Conservation (phyloP, 352 stramenopile species). For the Globisporangium carolinianum region DNA sequence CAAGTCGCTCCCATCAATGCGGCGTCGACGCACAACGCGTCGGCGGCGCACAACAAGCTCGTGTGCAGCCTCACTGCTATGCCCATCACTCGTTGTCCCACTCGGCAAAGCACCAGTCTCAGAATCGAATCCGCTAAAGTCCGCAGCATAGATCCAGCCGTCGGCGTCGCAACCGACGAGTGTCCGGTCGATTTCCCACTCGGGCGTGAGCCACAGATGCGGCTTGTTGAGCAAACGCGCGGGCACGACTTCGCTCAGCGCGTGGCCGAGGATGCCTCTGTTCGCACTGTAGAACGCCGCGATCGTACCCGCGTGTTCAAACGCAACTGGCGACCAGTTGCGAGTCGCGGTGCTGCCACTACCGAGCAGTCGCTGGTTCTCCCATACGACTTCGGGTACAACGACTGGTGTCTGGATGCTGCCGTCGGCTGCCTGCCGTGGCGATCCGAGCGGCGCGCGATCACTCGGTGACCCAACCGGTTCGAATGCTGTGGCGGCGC, state of each 20-base stretch:
- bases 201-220: constrained; percentile 56
- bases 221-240: constrained; percentile 58
- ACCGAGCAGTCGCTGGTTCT: constrained; percentile 27
- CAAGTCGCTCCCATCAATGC: constrained; percentile 66
- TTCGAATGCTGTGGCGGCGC: constrained; percentile 7
- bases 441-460: constrained; percentile 1
- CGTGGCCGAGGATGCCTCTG: constrained; percentile 45
- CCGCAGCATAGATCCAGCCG: constrained; percentile 64
- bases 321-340: constrained; percentile 29
- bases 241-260: constrained; percentile 56
- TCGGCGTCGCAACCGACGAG: constrained; percentile 47
- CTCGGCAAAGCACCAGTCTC: constrained; percentile 1
- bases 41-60: constrained; percentile 31
- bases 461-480: constrained; percentile 7
- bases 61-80: too few relatives aligned
- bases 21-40: constrained; percentile 49
- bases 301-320: constrained; percentile 33
- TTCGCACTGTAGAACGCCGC: constrained; percentile 59
- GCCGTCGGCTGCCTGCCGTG: background rate
- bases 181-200: constrained; percentile 56
- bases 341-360: background rate
- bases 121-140: constrained; percentile 26
- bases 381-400: constrained; percentile 48
- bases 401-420: constrained; percentile 23
- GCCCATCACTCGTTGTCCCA: too few relatives aligned